Base-by-base conservation (phyloP, 2,329 filamentous ascomycete species). In the Sporothrix euskadiensis region DNA sequence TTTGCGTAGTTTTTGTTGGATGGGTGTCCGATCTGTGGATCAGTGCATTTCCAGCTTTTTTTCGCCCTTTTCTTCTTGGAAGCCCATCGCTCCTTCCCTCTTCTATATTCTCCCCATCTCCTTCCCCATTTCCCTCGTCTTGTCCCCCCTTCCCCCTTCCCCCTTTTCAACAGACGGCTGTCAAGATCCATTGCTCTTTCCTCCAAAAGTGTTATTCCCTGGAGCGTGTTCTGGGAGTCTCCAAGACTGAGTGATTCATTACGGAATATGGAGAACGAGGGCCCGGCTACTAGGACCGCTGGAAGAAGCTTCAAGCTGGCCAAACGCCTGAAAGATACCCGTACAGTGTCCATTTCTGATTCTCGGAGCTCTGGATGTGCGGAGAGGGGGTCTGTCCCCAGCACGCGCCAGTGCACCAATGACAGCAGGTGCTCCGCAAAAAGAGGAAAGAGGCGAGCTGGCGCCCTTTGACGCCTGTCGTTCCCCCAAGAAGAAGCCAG, bases 161-260 rank as follows among this genome's bases (percentile, higher is more conserved):
- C 59, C n/a, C 7, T 54, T 22, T n/a, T n/a, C 52, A 26, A 44
- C 41, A 44, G 10, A n/a, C 35, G 59, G 35, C 10, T 5, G 59
- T 65, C 39, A n/a, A 63, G 39, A 65, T 44, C 35, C 35, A 19
- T 69, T 69, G 66, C 32, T 26, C 66, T 49, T 69, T 56, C 66
- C 66, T 35, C 30, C 32, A 56, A 41, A 9, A 65, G 9, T 26
- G 12, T 26, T 47, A 66, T 66, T 47, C 47, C 39, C 39, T 6
- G n/a, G 16, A 8, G 12, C 57, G 32, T 19, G 6, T 30, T 39
- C 19, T 41, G 19, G n/a, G n/a, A 8, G 6, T 66, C 61, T 66
- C 39, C 61, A 66, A 66, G 39, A 30, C 61, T 32, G 8, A 30
- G 41, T 70, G 68, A 47, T 57, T 59, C 52, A 59, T 70, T 59